phyloP scores from a whole-genome alignment of 1,139 yeast genomes.

The Yamadazyma taylorii region DNA sequence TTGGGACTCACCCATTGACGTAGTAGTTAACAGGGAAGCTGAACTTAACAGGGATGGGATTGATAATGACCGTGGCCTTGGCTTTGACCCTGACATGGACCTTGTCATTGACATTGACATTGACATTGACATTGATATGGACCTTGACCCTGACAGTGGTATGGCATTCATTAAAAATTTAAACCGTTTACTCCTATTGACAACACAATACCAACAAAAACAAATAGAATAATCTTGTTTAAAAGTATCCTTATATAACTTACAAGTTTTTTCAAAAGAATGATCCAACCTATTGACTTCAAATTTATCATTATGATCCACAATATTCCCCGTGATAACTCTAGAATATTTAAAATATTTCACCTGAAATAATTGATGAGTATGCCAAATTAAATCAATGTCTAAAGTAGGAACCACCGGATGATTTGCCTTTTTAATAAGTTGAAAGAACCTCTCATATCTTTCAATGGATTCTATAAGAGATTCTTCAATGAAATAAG shows the following conservation, averaged over 20 bases:
- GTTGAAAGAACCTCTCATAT: conserved; percentile 26
- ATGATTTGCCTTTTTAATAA: conserved; percentile 15
- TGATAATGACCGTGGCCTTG: too few species aligned
- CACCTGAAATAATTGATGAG: conserved; percentile 32
- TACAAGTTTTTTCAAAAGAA: conserved; percentile 14
- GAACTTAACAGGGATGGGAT: too few species aligned
- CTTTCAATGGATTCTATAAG: conserved; percentile 22
- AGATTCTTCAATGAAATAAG: conserved; percentile 20
- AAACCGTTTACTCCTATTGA: conserved; percentile 6
- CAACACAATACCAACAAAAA: conserved; percentile 17
- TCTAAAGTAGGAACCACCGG: conserved; percentile 39
- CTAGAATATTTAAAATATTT: conserved; percentile 25
- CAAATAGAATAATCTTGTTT: conserved; percentile 17
- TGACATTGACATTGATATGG: too few species aligned
- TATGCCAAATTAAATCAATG: conserved; percentile 42
- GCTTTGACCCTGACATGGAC: too few species aligned
- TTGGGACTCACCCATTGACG: too few species aligned
- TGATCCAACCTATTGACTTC: conserved; percentile 11
- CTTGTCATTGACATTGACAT: too few species aligned
- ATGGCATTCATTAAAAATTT: background rate
- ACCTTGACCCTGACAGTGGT: too few species aligned
- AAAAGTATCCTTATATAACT: conserved; percentile 6
- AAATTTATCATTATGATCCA: conserved; percentile 19
- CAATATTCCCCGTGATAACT: conserved; percentile 9
- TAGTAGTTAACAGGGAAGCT: too few species aligned